These are phyloP conservation scores for Leishmania aethiopica DNA, from an alignment of 208 protist genomes.

Conservation along the genomic window DNA sequence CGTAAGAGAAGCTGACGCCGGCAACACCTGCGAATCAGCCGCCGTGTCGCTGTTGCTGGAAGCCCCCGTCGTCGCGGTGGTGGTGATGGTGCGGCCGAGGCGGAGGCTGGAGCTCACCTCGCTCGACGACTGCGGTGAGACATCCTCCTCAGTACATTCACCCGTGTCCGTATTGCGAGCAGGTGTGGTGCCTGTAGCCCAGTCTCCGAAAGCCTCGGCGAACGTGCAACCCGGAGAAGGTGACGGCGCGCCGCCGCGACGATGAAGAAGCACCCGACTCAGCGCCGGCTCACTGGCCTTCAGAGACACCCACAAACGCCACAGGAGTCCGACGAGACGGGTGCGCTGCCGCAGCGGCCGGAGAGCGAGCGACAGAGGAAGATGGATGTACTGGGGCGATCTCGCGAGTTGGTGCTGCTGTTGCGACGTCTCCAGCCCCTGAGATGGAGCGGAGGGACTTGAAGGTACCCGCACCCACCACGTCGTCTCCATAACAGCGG, in stretches of 20 bases:
- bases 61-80: not conserved
- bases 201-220: conserved; percentile 30
- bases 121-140: not conserved
- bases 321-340: conserved; percentile 61
- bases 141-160: not conserved
- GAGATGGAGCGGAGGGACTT: not conserved
- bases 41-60: not conserved
- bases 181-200: conserved; percentile 3
- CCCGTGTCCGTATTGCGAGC: not conserved
- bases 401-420: not conserved
- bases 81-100: not conserved
- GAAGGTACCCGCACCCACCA: conserved; percentile 8
- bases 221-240: conserved; percentile 27
- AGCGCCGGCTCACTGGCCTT: conserved; percentile 30
- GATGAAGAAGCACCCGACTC: conserved; percentile 16
- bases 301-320: conserved; percentile 56
- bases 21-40: not conserved
- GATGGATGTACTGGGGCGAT: conserved; percentile 1
- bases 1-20: not conserved
- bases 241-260: conserved; percentile 20
- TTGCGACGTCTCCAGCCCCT: not conserved
- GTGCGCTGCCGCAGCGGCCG: conserved; percentile 58
- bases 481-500: not conserved
- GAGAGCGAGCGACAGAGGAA: conserved; percentile 53
- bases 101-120: not conserved